These are phyloP conservation scores for Globisporangium iwayamae DNA, from an alignment of 352 stramenopile genomes.

Conservation along the genomic window DNA sequence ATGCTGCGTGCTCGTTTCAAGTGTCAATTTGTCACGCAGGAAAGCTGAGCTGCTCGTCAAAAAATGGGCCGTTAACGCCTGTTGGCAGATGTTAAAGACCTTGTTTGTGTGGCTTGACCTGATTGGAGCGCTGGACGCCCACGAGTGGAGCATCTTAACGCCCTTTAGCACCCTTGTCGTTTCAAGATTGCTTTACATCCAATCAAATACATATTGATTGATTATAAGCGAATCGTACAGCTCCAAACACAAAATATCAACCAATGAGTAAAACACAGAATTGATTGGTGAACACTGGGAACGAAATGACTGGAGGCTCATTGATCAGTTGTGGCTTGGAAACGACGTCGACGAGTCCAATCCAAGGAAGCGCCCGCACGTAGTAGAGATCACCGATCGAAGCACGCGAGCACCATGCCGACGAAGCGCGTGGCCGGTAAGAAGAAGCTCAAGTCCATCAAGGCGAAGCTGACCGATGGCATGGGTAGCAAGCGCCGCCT, in stretches of 20 bases:
- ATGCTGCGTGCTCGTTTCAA: conserved; percentile 17
- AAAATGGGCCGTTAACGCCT: conserved; percentile 6
- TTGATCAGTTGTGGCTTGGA: conserved; percentile 16
- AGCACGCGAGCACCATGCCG: conserved; percentile 42
- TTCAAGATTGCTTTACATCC: conserved; percentile 27
- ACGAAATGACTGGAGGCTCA: conserved; percentile 20
- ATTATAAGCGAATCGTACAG: conserved; percentile 1
- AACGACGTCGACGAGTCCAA: conserved; percentile 9
- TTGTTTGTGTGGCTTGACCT: neutral
- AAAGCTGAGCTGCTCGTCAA: conserved; percentile 1
- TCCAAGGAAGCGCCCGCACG: neutral
- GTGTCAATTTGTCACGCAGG: conserved; percentile 1
- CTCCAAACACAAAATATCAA: conserved; percentile 8
- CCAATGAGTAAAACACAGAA: conserved; percentile 22
- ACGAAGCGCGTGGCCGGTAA: conserved; percentile 87
- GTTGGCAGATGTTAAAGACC: conserved; percentile 7
- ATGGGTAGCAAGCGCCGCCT: conserved; percentile 81
- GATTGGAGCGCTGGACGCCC: neutral
- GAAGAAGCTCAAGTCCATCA: conserved; percentile 91
- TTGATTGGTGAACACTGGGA: conserved; percentile 30
- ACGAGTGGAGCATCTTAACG: neutral
- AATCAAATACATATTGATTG: conserved; percentile 1
- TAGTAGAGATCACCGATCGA: neutral
- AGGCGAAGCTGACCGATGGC: conserved; percentile 80
- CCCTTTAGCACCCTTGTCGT: conserved; percentile 16